Evolutionary conservation across 1,284 basidiomycete species (phyloP).

Genomic region (Termitomyces sp.): DNA sequence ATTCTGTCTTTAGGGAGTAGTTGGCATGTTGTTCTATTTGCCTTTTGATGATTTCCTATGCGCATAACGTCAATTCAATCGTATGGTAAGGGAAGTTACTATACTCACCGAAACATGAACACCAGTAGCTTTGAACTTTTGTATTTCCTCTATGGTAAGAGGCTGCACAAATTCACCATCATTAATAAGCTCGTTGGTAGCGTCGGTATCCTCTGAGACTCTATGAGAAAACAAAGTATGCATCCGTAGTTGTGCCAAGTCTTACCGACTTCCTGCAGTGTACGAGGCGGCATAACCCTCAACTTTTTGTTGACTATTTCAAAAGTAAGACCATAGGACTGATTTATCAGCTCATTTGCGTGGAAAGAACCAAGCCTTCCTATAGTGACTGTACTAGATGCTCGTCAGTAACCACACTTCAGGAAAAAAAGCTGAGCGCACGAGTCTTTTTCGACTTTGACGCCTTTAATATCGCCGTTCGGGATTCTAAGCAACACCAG

Average conservation of each 20-base stretch:
- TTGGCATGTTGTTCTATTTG: conserved; percentile 90
- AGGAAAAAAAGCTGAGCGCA: conserved; percentile 31
- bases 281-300: conserved; percentile 53
- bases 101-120: conserved; percentile 62
- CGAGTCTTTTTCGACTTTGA: conserved; percentile 65
- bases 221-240: conserved; percentile 5
- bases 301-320: conserved; percentile 71
- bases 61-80: conserved; percentile 10
- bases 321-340: conserved; percentile 74
- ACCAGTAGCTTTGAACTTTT: conserved; percentile 72
- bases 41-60: conserved; percentile 85
- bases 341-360: conserved; percentile 62
- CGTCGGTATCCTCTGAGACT: conserved; percentile 77
- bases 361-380: conserved; percentile 74
- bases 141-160: conserved; percentile 76
- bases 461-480: conserved; percentile 61
- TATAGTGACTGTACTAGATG: conserved; percentile 52
- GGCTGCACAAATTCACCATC: conserved; percentile 78
- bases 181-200: conserved; percentile 85
- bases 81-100: neutral
- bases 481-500: conserved; percentile 65
- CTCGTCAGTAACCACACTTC: conserved; percentile 12
- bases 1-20: conserved; percentile 91
- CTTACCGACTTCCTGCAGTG: conserved; percentile 71
- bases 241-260: conserved; percentile 6